Conservation (phyloP, 768 basidiomycete genomes). For the Macrolepiota fuliginosa region DNA sequence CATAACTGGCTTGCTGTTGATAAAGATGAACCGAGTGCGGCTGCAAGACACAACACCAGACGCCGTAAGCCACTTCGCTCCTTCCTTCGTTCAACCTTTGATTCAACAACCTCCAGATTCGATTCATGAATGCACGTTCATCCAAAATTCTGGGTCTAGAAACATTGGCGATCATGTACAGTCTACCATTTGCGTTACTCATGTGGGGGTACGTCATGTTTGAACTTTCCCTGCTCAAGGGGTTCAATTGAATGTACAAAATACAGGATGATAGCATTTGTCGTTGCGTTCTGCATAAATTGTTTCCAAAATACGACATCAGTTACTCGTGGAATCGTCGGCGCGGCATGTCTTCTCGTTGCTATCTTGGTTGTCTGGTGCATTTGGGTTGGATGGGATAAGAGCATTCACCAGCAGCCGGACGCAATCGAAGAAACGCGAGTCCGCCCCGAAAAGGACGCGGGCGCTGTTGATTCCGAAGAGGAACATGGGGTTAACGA, state of each 20-base stretch:
- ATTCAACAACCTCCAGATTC: not conserved
- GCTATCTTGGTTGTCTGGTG: conserved; percentile 27
- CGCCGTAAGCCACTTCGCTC: not conserved
- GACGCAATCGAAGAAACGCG: not conserved
- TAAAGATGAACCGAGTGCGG: conserved; percentile 23
- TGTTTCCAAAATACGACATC: conserved; percentile 26
- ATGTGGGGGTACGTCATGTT: conserved; percentile 53
- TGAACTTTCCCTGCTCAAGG: not conserved
- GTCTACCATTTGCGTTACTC: conserved; percentile 52
- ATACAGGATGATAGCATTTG: conserved; percentile 32
- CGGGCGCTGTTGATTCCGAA: not conserved
- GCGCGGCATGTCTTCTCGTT: no score
- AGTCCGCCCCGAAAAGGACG: not conserved
- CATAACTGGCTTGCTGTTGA: conserved; percentile 39
- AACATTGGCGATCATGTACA: conserved; percentile 50
- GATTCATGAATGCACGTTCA: conserved; percentile 6
- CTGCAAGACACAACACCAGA: conserved; percentile 27
- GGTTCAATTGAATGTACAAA: not conserved
- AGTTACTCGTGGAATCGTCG: conserved; percentile 24
- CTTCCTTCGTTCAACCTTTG: not conserved
- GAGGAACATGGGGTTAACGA: not conserved
- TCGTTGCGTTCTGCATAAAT: conserved; percentile 25
- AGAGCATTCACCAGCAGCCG: conserved; percentile 3
- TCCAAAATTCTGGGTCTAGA: conserved; percentile 36
- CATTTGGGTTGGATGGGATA: conserved; percentile 21